Conservation (phyloP, 345 rosid species). For the Gossypium mustelinum region DNA sequence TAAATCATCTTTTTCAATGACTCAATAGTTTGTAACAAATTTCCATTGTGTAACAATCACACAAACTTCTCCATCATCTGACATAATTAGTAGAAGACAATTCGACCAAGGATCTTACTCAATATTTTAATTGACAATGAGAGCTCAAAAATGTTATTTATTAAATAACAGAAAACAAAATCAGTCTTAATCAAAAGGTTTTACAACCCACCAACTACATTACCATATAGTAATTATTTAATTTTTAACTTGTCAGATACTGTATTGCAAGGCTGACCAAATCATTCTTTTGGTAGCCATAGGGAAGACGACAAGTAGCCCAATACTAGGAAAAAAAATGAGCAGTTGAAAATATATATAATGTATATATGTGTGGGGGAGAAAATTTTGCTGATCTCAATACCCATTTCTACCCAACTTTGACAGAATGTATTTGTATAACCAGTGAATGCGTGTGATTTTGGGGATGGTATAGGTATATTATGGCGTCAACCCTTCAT, state of each 20-base stretch:
- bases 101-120: slow-evolving; percentile 10
- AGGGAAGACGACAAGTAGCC: slow-evolving; percentile 20
- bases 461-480: neutral
- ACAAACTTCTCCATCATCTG: slow-evolving; percentile 4
- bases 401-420: slow-evolving; percentile 5
- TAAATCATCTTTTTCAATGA: neutral
- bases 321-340: slow-evolving; percentile 1
- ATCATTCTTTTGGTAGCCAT: slow-evolving; percentile 15
- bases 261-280: slow-evolving; percentile 15
- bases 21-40: neutral
- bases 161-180: neutral
- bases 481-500: slow-evolving; percentile 19
- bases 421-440: neutral
- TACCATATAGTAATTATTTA: slow-evolving; percentile 1
- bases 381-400: neutral
- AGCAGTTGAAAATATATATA: neutral
- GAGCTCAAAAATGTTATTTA: neutral
- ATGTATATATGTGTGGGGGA: neutral
- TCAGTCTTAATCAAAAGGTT: slow-evolving; percentile 15
- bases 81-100: neutral
- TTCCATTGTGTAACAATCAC: neutral
- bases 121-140: slow-evolving; percentile 13
- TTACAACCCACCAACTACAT: slow-evolving; percentile 21
- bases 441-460: neutral
- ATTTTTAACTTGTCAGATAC: neutral